Conservation (phyloP, 2,329 filamentous ascomycete species). For the Alternaria conjuncta region DNA sequence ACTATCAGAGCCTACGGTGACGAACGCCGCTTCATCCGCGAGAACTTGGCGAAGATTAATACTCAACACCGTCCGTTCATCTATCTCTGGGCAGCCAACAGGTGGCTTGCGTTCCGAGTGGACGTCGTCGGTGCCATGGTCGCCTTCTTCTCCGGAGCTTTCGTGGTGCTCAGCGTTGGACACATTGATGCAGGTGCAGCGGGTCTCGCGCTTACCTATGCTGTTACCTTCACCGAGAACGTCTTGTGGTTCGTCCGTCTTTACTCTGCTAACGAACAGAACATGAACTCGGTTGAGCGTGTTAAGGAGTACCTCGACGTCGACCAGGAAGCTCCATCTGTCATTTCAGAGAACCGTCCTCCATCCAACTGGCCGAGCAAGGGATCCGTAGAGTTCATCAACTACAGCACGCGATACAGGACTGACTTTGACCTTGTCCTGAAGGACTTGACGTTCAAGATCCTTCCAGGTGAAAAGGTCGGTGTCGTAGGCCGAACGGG, state of each 20-base stretch:
- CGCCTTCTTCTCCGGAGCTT: slow-evolving; percentile 89
- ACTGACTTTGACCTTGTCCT: slow-evolving; percentile 87
- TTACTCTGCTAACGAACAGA: slow-evolving; percentile 95
- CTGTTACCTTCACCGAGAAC: slow-evolving; percentile 95
- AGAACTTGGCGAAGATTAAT: slow-evolving; percentile 89
- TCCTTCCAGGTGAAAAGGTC: slow-evolving; percentile 86
- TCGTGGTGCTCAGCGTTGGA: slow-evolving; percentile 84
- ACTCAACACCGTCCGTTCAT: slow-evolving; percentile 92
- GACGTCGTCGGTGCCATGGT: slow-evolving; percentile 91
- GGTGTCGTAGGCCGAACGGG: slow-evolving; percentile 96
- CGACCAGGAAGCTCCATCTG: slow-evolving; percentile 83
- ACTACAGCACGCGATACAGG: slow-evolving; percentile 89
- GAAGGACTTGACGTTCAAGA: slow-evolving; percentile 82
- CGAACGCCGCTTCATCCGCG: slow-evolving; percentile 88
- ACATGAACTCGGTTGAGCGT: slow-evolving; percentile 98
- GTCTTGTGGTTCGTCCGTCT: slow-evolving; percentile 94
- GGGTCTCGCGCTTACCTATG: slow-evolving; percentile 92
- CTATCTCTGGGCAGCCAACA: slow-evolving; percentile 94
- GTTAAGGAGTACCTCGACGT: slow-evolving; percentile 97
- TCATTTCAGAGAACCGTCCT: slow-evolving; percentile 80
- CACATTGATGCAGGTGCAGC: slow-evolving; percentile 88
- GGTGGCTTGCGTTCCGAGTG: slow-evolving; percentile 93
- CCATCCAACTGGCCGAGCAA: slow-evolving; percentile 81
- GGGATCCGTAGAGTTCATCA: slow-evolving; percentile 84
- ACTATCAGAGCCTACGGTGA: slow-evolving; percentile 97